These are phyloP conservation scores for Carex parvula DNA, from an alignment of 176 grass and related monocot genomes.

Conservation along the genomic window DNA sequence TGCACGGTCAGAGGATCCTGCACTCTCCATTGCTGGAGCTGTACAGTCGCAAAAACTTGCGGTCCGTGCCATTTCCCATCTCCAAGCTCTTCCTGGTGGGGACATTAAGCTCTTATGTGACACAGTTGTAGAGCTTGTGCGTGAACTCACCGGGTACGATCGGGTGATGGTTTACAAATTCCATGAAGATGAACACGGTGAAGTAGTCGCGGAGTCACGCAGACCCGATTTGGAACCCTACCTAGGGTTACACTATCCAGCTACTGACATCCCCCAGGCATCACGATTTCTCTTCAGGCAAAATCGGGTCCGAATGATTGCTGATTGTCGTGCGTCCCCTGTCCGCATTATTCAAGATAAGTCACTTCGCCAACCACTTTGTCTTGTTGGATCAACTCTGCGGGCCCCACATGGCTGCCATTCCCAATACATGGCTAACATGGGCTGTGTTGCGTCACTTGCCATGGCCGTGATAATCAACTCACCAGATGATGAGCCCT, in stretches of 20 bases:
- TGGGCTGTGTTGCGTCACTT: slow-evolving; percentile 91
- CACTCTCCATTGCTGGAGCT: slow-evolving; percentile 59
- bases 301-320: slow-evolving; percentile 93
- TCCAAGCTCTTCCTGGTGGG: slow-evolving; percentile 78
- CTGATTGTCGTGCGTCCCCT: slow-evolving; percentile 57
- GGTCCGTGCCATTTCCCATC: slow-evolving; percentile 80
- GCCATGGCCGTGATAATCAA: slow-evolving; percentile 92
- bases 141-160: slow-evolving; percentile 88
- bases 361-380: slow-evolving; percentile 58
- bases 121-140: slow-evolving; percentile 70
- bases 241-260: slow-evolving; percentile 88
- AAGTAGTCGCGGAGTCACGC: slow-evolving; percentile 76
- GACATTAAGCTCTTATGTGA: slow-evolving; percentile 79
- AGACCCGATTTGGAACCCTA: slow-evolving; percentile 81
- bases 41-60: slow-evolving; percentile 96
- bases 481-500: slow-evolving; percentile 54
- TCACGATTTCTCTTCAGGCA: slow-evolving; percentile 97
- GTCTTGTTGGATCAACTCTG: slow-evolving; percentile 90
- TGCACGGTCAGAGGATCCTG: slow-evolving; percentile 62
- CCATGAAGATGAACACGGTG: slow-evolving; percentile 94
- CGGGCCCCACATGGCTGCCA: slow-evolving; percentile 82
- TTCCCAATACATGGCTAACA: slow-evolving; percentile 95
- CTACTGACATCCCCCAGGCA: slow-evolving; percentile 94
- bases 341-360: slow-evolving; percentile 84
- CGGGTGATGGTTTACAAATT: slow-evolving; percentile 99